These are phyloP conservation scores for Daldinia vernicosa DNA, from an alignment of 495 filamentous ascomycete genomes.

Conservation along the genomic window DNA sequence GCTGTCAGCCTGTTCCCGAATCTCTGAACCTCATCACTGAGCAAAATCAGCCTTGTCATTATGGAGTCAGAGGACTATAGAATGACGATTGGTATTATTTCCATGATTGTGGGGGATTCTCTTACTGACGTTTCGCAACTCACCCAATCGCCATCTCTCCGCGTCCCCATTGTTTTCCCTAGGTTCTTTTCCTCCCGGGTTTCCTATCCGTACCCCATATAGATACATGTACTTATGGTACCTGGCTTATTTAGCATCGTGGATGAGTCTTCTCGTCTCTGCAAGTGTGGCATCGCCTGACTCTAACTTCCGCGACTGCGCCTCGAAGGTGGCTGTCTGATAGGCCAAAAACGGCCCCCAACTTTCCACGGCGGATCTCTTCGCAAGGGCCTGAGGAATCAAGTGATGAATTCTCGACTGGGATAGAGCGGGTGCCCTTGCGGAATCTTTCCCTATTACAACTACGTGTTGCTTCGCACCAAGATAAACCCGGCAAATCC, in stretches of 20 bases:
- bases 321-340: slow-evolving; percentile 48
- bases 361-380: slow-evolving; percentile 31
- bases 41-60: slow-evolving; percentile 39
- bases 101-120: slow-evolving; percentile 29
- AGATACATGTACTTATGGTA: slow-evolving; percentile 8
- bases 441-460: slow-evolving; percentile 26
- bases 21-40: not conserved
- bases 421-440: slow-evolving; percentile 27
- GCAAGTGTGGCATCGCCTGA: slow-evolving; percentile 42
- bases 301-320: slow-evolving; percentile 42
- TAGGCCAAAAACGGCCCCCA: slow-evolving; percentile 35
- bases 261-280: slow-evolving; percentile 33
- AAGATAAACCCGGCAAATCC: slow-evolving; percentile 37
- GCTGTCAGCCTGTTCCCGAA: slow-evolving; percentile 27
- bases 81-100: slow-evolving; percentile 10
- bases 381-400: slow-evolving; percentile 34
- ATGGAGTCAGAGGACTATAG: slow-evolving; percentile 25
- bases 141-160: slow-evolving; percentile 44
- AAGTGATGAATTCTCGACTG: slow-evolving; percentile 33
- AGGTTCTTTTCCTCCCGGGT: slow-evolving; percentile 10
- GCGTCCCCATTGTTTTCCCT: slow-evolving; percentile 9
- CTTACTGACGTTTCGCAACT: slow-evolving; percentile 38
- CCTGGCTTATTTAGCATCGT: slow-evolving; percentile 3
- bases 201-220: slow-evolving; percentile 17
- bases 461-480: slow-evolving; percentile 31